A percentile compares a stretch with the other conserved stretches of the same genome.
These are phyloP conservation scores for Torrubiella hemipterigena DNA, from an alignment of 2,329 filamentous ascomycete species.

Conservation along the genomic window DNA sequence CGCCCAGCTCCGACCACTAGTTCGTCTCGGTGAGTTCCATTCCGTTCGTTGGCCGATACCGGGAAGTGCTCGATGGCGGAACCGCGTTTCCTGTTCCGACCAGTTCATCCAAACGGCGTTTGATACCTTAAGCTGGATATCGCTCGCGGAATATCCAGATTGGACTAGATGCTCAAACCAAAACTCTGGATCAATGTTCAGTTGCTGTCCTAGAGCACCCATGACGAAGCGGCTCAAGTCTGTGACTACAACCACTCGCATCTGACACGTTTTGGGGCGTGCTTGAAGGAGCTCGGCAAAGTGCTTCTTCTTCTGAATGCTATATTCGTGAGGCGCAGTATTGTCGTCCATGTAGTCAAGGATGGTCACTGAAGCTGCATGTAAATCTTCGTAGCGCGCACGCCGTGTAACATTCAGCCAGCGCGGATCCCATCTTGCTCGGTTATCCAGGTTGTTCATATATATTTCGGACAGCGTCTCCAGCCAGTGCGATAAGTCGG, in stretches of 20 bases:
- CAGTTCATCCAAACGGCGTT: slow-evolving; percentile 18
- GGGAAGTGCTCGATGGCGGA: slow-evolving; percentile 12
- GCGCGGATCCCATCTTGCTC: slow-evolving; percentile 13
- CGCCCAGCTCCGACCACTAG: slow-evolving; percentile 8
- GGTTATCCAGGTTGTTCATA: slow-evolving; percentile 16
- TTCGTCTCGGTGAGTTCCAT: slow-evolving; percentile 11
- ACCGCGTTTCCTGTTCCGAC: slow-evolving; percentile 13
- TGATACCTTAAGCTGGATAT: slow-evolving; percentile 15
- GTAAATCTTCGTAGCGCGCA: slow-evolving; percentile 12
- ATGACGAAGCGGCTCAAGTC: slow-evolving; percentile 18
- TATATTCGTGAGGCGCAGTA: slow-evolving; percentile 2
- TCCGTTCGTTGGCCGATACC: slow-evolving; percentile 12
- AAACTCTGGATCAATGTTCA: slow-evolving; percentile 15
- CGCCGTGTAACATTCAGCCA: slow-evolving; percentile 14
- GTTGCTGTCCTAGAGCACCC: slow-evolving; percentile 15
- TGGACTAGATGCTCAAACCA: slow-evolving; percentile 17
- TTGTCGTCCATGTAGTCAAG: slow-evolving; percentile 12
- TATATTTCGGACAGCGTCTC: slow-evolving; percentile 17
- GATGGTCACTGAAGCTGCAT: slow-evolving; percentile 9
- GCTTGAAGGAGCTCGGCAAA: slow-evolving; percentile 9
- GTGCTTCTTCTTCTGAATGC: slow-evolving; percentile 5
- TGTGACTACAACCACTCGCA: slow-evolving; percentile 14
- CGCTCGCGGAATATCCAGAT: slow-evolving; percentile 14
- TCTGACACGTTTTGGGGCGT: slow-evolving; percentile 7
- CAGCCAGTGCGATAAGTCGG: slow-evolving; percentile 15